Evolutionary conservation across 768 basidiomycete species (phyloP), one percentile per base, ranked within the genome.

Genomic region (Boletus eberwhitei): DNA sequence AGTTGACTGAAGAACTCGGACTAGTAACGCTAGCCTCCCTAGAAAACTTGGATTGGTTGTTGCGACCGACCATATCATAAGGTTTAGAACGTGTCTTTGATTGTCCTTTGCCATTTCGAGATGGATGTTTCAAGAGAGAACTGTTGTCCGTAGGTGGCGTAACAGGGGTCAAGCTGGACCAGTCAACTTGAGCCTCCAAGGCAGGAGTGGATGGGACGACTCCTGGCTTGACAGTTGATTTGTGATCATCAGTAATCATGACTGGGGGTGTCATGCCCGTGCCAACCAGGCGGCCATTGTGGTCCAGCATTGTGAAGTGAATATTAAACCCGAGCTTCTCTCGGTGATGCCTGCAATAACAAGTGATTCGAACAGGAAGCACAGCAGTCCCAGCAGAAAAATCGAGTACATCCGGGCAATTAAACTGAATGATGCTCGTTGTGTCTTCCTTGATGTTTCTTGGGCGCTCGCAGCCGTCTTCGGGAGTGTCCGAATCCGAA

Each of bases 231-330:
- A 70, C 61, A 4, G 75, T 82, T 29, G 91, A 93, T 74, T 99
- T 99, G 75, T 99, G 97, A 71, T 99, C 97, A 75, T 99, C 97
- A 2, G 96, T 99, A 61, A 98, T 98, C 87, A 98, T 95, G 61
- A 99, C 94, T 4, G 96, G 93, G 31, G 86, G 83, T 2, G 93
- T 90, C 50, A 77, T 80, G 5, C 93, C 93, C 8, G 82, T 79
- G 14, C 91, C 95, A 50, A 98, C 84, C 45, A 92, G 72, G 21
- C 88, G 81, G 3, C 94, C 95, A 24, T 74, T 76, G 62, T 85
- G 76, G 62, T 97, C 91, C 67, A 85, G 81, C 78, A 99, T 81
- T 19, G 85, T 84, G 69, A 98, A 88, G 60, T 89, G 87, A 55
- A 98, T 85, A 67, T 88, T 87, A 72, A 98, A 98, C 3, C 97